Evolutionary conservation across 345 rosid species (phyloP), one percentile per base, ranked within the genome.

Genomic region (Capsella bursapastoris): DNA sequence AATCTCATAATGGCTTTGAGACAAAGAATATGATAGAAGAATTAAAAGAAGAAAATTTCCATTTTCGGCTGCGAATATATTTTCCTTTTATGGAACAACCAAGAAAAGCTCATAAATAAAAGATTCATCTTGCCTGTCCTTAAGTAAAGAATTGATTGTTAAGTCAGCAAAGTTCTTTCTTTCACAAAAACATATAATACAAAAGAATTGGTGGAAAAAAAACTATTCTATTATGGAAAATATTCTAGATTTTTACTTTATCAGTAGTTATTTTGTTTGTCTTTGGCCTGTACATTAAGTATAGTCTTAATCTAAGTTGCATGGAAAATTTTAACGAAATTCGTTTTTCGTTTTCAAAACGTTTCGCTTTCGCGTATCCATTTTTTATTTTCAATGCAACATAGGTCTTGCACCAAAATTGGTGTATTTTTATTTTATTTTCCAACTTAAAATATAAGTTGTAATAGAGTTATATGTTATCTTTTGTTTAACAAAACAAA

Each of bases 131-230:
- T 71, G 76, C 67, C 15, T 77, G 80, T 77, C 63, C 57, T 71
- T 58, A 71, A 64, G 76, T 65, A 77, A 71, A 77, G 68, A 71
- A 77, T 71, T 64, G 67, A 71, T 77, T 71, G 62, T 71, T 77
- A 71, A 49, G 49, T 57, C 38, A 13, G 74, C 52, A 53, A 75
- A 68, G 64, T 34, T 75, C 25, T 22, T 22, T 22, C 25, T 0
- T 75, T 15, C 49, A 60, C 41, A 59, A 5, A 45, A 2, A 52
- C 44, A 12, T 38, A 37, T 3, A 11, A 22, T 2, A 18, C 0
- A 27, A 10, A 37, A 48, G 2, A 45, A n/a, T n/a, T 50, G 29
- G 60, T 18, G 22, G 22, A 45, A 37, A 29, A 41, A 40, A 52
- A 40, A 40, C 1, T 18, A 18, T 31, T 31, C 2, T 31, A 38